These are phyloP conservation scores for Metschnikowia reukaufii DNA, from an alignment of 805 yeast species.

Conservation along the genomic window DNA sequence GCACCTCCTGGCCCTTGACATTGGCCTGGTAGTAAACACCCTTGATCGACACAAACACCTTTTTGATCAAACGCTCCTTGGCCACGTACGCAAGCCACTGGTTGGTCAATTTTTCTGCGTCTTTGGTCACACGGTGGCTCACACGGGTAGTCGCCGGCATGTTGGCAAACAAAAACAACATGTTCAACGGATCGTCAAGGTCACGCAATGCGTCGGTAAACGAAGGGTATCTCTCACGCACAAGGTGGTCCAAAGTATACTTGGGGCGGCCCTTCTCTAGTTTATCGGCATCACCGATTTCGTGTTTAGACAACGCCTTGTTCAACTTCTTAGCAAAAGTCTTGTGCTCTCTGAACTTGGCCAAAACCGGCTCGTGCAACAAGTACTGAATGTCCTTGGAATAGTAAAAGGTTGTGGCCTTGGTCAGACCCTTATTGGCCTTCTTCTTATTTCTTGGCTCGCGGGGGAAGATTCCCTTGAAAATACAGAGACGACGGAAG, in stretches of 20 bases:
- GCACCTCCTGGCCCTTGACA: slow-evolving; percentile 85
- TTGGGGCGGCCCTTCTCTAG: slow-evolving; percentile 78
- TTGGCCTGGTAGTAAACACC: slow-evolving; percentile 95
- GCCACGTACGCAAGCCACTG: slow-evolving; percentile 96
- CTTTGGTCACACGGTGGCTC: slow-evolving; percentile 75
- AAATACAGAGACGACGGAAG: slow-evolving; percentile 94
- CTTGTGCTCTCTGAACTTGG: slow-evolving; percentile 93
- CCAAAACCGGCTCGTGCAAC: slow-evolving; percentile 90
- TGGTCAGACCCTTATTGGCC: slow-evolving; percentile 97
- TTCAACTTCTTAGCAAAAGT: slow-evolving; percentile 89
- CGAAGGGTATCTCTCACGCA: slow-evolving; percentile 94
- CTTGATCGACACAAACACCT: slow-evolving; percentile 93
- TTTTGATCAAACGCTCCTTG: slow-evolving; percentile 73
- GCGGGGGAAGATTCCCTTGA: slow-evolving; percentile 96
- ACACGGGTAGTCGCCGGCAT: slow-evolving; percentile 92
- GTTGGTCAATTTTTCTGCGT: slow-evolving; percentile 82
- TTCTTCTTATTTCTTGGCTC: slow-evolving; percentile 94
- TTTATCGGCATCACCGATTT: slow-evolving; percentile 81
- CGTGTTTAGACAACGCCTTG: slow-evolving; percentile 89
- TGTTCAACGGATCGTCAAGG: slow-evolving; percentile 90
- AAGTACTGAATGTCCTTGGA: slow-evolving; percentile 91
- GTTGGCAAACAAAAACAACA: slow-evolving; percentile 90
- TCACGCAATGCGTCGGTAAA: slow-evolving; percentile 91
- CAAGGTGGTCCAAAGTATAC: slow-evolving; percentile 84
- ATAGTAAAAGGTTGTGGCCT: slow-evolving; percentile 92